Percentiles rank a stretch among this genome's conserved stretches.
phyloP scores from a whole-genome alignment of 108 stramenopile species.

The Stephanodiscus minutulus region DNA sequence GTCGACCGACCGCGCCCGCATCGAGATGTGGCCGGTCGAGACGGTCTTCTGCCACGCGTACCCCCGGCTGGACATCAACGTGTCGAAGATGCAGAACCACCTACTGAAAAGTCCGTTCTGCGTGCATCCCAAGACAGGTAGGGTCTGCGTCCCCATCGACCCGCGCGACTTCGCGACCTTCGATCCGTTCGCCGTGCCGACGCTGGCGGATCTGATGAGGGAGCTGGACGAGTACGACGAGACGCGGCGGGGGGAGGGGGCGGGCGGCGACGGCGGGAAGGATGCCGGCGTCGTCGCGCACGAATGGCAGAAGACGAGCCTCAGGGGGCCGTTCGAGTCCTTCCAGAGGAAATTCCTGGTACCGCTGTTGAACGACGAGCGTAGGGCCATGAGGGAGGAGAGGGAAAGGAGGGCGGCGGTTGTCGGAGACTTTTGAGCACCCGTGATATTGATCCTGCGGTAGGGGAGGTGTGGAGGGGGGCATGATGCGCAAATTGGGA shows the following conservation, averaged over 20 bases:
- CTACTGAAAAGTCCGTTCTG: constrained; percentile 99
- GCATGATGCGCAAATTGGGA: background rate
- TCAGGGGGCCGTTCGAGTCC: constrained; percentile 70
- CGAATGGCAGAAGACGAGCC: constrained; percentile 88
- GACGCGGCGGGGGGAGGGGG: background rate
- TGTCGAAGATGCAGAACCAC: constrained; percentile 98
- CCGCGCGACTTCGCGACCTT: constrained; percentile 64
- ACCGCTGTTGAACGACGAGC: constrained; percentile 79
- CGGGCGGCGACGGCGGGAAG: background rate
- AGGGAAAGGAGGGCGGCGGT: constrained; percentile 79
- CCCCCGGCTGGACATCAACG: constrained; percentile 99
- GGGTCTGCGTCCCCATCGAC: constrained; percentile 98
- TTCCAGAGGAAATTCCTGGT: constrained; percentile 83
- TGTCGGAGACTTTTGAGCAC: constrained; percentile 82
- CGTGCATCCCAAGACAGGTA: constrained; percentile 98
- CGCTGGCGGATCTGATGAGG: constrained; percentile 67
- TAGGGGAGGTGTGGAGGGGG: too few relatives aligned
- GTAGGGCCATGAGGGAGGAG: constrained; percentile 56
- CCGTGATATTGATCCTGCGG: background rate
- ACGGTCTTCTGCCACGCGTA: constrained; percentile 93
- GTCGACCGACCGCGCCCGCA: constrained; percentile 51
- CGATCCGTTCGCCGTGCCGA: constrained; percentile 89
- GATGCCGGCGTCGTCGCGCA: constrained; percentile 6
- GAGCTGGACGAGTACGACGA: constrained; percentile 71
- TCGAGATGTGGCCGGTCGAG: constrained; percentile 90